A percentile compares a stretch with the other conserved stretches of the same genome.
Conservation (phyloP, 2,329 filamentous ascomycete genomes). For the Chaetomiaceae sp. region DNA sequence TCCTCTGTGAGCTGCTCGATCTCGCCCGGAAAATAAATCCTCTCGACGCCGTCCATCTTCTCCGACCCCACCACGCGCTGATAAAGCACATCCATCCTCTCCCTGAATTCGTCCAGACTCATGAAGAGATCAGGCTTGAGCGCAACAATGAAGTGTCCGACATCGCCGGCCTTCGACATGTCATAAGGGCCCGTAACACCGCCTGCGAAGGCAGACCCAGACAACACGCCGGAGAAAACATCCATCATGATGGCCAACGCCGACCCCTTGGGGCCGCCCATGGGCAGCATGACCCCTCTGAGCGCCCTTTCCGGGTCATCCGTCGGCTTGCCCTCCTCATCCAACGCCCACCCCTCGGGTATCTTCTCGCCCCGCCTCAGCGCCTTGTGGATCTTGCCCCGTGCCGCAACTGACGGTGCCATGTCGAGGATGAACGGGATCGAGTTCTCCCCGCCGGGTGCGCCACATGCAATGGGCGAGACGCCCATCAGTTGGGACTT, state of each 20-base stretch:
- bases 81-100: slow-evolving; percentile 54
- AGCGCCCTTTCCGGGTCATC: slow-evolving; percentile 67
- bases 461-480: slow-evolving; percentile 70
- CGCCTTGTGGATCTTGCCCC: slow-evolving; percentile 71
- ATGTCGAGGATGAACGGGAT: slow-evolving; percentile 70
- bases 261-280: slow-evolving; percentile 80
- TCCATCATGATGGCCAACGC: slow-evolving; percentile 82
- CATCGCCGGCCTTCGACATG: slow-evolving; percentile 60
- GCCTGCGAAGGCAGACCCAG: slow-evolving; percentile 72
- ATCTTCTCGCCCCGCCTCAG: slow-evolving; percentile 63
- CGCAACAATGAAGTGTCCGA: slow-evolving; percentile 68
- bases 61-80: slow-evolving; percentile 49
- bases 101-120: slow-evolving; percentile 62
- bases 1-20: slow-evolving; percentile 53
- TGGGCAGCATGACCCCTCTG: slow-evolving; percentile 75
- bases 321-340: slow-evolving; percentile 63
- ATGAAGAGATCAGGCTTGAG: slow-evolving; percentile 74
- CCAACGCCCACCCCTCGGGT: slow-evolving; percentile 69
- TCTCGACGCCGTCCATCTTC: slow-evolving; percentile 50
- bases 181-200: slow-evolving; percentile 75
- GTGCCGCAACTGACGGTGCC: slow-evolving; percentile 63
- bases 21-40: slow-evolving; percentile 59
- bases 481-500: slow-evolving; percentile 66
- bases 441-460: slow-evolving; percentile 49
- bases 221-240: slow-evolving; percentile 75